Base-by-base conservation (phyloP, 148 eudicot genomes). In the Persicaria maculosa region DNA sequence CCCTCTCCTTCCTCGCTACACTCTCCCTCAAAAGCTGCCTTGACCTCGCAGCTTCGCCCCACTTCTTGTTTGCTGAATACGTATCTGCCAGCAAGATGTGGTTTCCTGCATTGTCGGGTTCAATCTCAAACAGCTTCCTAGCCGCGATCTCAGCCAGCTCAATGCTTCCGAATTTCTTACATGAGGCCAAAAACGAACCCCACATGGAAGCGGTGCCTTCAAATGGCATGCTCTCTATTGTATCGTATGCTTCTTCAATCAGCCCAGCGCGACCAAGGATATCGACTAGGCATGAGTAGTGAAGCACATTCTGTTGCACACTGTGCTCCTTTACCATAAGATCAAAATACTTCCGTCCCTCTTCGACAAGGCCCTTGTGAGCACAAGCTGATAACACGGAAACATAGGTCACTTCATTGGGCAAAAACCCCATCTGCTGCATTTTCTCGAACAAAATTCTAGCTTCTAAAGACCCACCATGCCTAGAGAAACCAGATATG, bases 251-350 rank as follows among this genome's bases (percentile, higher is more conserved):
- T 72, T 86, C 90, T 47, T 78, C 44, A 77, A 92, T 79, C 73
- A 81, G 77, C 25, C 94, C 97, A 8, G 87, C 82, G 25, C 89
- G 91, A 55, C 97, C 90, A 43, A 88, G 86, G 79, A 88, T 79
- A 75, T 92, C 97, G 79, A 88, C 97, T 85, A 92, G 78, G 83
- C 93, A 86, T 10, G 94, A 79, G 62, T 89, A 89, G 80, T 92
- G 94, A 40, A 86, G 68, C 31, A 84, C 89, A 67, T 81, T 88
- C 2, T 76, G 90, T 53, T 83, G 53, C 81, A 89, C 46, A 55
- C 77, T 68, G 57, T 89, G 94, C 40, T 86, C 82, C 70, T 76
- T 69, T 47, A 53, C 58, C 89, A 90, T 89, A 73, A 77, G 79
- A 40, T 71, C 81, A 77, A 92, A 92, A 58, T 84, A 85, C 72